These are phyloP conservation scores for Pichia nakasei DNA, from an alignment of 805 yeast genomes.

Conservation along the genomic window DNA sequence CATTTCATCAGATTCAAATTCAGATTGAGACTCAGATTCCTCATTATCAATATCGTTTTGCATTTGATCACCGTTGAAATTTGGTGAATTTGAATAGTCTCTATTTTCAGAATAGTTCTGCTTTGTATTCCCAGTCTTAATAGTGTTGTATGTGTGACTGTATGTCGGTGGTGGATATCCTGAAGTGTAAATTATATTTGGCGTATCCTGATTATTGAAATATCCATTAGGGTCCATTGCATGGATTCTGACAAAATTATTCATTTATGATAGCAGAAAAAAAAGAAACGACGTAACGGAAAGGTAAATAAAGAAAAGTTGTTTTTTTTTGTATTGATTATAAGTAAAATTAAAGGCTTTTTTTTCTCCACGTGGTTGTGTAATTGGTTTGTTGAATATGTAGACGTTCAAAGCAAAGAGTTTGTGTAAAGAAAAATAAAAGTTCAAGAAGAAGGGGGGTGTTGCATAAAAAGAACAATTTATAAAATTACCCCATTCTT, in stretches of 20 bases:
- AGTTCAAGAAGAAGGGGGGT: no score
- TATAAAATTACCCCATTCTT: no score
- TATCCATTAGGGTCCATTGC: background rate
- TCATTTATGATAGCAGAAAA: background rate
- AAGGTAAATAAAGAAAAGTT: background rate
- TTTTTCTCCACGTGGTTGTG: no score
- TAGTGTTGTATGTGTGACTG: background rate
- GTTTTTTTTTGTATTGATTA: no score
- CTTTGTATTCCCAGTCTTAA: background rate
- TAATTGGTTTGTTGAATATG: no score
- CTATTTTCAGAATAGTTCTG: background rate
- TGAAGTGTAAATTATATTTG: background rate
- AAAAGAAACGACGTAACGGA: background rate
- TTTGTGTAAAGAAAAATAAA: no score
- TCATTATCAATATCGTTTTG: background rate
- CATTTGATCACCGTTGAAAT: background rate
- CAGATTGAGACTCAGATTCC: background rate
- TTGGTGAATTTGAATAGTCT: background rate
- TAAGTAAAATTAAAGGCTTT: no score
- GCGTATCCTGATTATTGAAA: background rate
- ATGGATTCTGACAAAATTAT: background rate
- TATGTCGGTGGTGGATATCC: background rate
- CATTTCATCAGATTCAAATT: background rate
- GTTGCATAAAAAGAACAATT: no score
- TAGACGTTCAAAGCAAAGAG: no score